Evolutionary conservation across 192 early-diverging fungal genomes (phyloP), one percentile per base, ranked within the genome.

Genomic region (Coemansia sp.): DNA sequence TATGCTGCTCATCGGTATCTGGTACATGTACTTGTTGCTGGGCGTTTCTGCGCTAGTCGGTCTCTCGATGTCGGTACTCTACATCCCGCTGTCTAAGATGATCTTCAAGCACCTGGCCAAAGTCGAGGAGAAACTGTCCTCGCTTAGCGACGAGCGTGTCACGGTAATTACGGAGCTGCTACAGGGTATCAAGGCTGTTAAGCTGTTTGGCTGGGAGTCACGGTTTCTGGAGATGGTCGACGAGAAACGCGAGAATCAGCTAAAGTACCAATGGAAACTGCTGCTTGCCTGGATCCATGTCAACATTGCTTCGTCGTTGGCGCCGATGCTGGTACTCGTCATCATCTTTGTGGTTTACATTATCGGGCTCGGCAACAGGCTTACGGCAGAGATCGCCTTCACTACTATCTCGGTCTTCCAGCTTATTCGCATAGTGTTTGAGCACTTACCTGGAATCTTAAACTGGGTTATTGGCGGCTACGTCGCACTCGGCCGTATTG

Each of bases 181-280:
- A 31, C 87, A 93, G 76, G 95, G 93, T 31, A 96, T 98, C 54
- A 88, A 93, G 46, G 91, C 97, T 22, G 89, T 97, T 52, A 98
- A 98, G 73, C 90, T 97, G 72, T 92, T 93, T 78, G 91, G 90
- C 36, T 94, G 93, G 93, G 93, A 93, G 78, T 64, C 84, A 20
- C 85, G 86, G 64, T 94, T 97, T 67, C 65, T 88, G 55, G 80
- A 86, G 29, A 87, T 89, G 52, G 81, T 96, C 15, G 85, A 87
- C 27, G 84, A 80, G 33, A 74, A 85, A 12, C 88, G 92, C 66
- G 88, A 89, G 62, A 75, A 74, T 24, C 92, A 94, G 77, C 72
- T 93, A 20, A 76, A 70, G 46, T 79, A 79, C 27, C 77, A 90
- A 57, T 79, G 84, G 49, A 71, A 76, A 24, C 77, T 86, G 10